A percentile compares a stretch with the other conserved stretches of the same genome.
phyloP scores from a whole-genome alignment of 306 rosid species.

The Pueraria montana region DNA sequence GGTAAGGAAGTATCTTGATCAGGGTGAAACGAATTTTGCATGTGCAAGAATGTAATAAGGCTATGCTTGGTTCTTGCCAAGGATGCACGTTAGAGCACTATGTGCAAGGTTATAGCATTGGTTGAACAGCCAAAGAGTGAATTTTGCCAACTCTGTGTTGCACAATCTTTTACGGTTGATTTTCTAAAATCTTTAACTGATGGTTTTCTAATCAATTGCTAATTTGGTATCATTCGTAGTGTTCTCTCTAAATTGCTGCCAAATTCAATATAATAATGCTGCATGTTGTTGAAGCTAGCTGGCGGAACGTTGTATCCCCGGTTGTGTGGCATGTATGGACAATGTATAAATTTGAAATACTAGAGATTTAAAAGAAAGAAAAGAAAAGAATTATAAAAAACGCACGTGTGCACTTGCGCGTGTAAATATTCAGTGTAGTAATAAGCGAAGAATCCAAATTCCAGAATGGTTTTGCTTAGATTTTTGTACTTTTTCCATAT shows the following conservation, averaged over 20 bases:
- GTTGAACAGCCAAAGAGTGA: not conserved
- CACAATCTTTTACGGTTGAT: not conserved
- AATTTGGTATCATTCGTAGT: not conserved
- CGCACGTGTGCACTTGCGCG: not conserved
- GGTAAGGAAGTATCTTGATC: not conserved
- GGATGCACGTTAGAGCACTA: not conserved
- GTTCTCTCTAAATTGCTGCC: not conserved
- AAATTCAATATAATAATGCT: slow-evolving; percentile 8
- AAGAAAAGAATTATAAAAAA: not conserved
- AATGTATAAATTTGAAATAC: not conserved
- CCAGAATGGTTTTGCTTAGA: not conserved
- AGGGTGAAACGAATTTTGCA: slow-evolving; percentile 29
- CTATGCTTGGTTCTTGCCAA: not conserved
- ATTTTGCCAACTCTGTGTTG: not conserved
- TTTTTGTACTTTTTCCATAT: slow-evolving; percentile 30
- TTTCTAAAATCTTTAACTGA: not conserved
- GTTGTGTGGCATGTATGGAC: slow-evolving; percentile 22
- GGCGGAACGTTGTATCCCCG: slow-evolving; percentile 14
- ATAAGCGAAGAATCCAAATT: slow-evolving; percentile 2
- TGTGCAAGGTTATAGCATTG: not conserved
- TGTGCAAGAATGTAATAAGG: slow-evolving; percentile 23
- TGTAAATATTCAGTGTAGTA: slow-evolving; percentile 3
- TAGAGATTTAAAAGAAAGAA: not conserved
- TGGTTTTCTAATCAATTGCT: not conserved
- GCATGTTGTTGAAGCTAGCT: slow-evolving; percentile 21